Base-by-base conservation (phyloP, 2,329 filamentous ascomycete genomes). In the Calonectria naviculata region DNA sequence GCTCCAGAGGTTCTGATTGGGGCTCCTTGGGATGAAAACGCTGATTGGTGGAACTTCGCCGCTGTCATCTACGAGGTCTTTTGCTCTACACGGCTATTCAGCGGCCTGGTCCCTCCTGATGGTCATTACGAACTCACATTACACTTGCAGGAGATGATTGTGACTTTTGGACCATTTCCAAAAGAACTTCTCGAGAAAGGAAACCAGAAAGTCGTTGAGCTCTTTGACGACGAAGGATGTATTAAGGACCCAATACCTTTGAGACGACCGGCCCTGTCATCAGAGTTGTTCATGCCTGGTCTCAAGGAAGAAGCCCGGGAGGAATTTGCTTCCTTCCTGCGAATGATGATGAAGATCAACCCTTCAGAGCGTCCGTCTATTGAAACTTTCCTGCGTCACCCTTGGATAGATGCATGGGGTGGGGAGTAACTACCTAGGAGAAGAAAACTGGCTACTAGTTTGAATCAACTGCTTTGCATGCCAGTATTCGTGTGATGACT, bases 281-380 rank as follows among this genome's bases (percentile, higher is more conserved):
- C 74, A 1, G 72, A 70, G 17, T 44, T 4, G 2, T 56, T 71
- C 24, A 58, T 71, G 31, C 56, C 67, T 10, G 71, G 70, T n/a
- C 41, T 76, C 38, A 64, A 38, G 2, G 19, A 67, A n/a, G 52
- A 70, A 36, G 19, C 10, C 1, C 60, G 68, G 21, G 71, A 74
- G 26, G 68, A 74, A 10, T 73, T 76, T 41, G 64, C 29, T 0
- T 69, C 69, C 8, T 76, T 75, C 34, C 38, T 76, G 8, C 21
- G 62, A 12, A 28, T 31, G 2, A 28, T 76, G 10, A 76, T 76
- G 75, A 73, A 65, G 47, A 60, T 76, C 3, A 63, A 72, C 19
- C 75, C 75, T 6, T 34, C 49, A 4, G 52, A 75, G 24, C 70
- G 75, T 13, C 69, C 67, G 1, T 28, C 58, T 2, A 26, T 52